Base-by-base conservation (phyloP, 345 rosid species). In the Eucalyptus grandis region DNA sequence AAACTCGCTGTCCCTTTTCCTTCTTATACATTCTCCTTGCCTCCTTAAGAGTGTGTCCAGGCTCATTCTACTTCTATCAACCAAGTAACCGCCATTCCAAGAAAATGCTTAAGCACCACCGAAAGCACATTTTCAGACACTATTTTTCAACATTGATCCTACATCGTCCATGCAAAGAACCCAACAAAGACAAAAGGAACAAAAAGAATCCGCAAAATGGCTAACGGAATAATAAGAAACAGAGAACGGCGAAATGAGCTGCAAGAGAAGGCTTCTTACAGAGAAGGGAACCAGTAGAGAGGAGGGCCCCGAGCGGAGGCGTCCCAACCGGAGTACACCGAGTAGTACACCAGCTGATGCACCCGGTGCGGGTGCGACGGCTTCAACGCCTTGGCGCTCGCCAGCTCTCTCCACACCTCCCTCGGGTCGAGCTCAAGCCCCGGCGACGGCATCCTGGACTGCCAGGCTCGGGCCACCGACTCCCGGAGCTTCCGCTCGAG, bases 281-380 rank as follows among this genome's bases (percentile, higher is more conserved):
- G 89, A 88, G 97, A 94, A 92, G 99, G 99, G 92, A 98, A 97
- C 95, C 97, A 96, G 88, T 95, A 98, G 91, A 90, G 97, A 91
- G 99, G 96, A 88, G 96, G 99, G 16, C 99, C 99, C 46, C 91
- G 89, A 87, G 67, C 9, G 87, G 96, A 93, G 58, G 92, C 87
- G 89, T 98, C 98, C 99, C 99, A 97, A 24, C 90, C 77, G 9
- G 93, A 91, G 90, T 96, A 97, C 30, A 94, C 94, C 88, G 95
- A 91, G 93, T 97, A 93, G 91, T 94, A 98, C 24, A 98, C 62
- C 86, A 95, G 94, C 86, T 96, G 98, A 87, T 97, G 99, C 53
- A 98, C 89, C 54, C 88, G 46, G 91, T 97, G 97, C 8, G 98
- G 97, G 88, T 95, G 94, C 89, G 93, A 94, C n/a, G 99, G 99